Conservation (phyloP, 1,284 basidiomycete species). For the Sutorius eximius region DNA sequence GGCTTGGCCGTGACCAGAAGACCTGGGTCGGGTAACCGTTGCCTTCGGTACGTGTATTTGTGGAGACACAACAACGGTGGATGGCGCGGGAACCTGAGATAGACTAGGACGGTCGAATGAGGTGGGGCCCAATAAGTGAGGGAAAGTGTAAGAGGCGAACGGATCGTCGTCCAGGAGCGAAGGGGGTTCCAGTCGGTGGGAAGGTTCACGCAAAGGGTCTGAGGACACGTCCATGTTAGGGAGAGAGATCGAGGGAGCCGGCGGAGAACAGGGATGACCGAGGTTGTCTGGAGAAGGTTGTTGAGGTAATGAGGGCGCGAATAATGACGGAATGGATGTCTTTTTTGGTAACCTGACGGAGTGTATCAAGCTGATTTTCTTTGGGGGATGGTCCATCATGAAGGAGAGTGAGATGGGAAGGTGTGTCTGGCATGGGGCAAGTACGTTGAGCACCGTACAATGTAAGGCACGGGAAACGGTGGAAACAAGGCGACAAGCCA, state of each 20-base stretch:
- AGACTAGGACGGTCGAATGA: slow-evolving; percentile 22
- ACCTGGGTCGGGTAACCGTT: slow-evolving; percentile 32
- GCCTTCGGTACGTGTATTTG: slow-evolving; percentile 15
- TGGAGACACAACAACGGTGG: slow-evolving; percentile 19
- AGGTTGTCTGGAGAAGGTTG: neutral
- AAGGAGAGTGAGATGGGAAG: slow-evolving; percentile 3
- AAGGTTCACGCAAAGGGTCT: slow-evolving; percentile 12
- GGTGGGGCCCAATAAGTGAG: slow-evolving; percentile 7
- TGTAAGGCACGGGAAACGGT: neutral
- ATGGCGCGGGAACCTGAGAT: slow-evolving; percentile 20
- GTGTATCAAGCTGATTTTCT: slow-evolving; percentile 5
- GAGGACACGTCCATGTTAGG: slow-evolving; percentile 4
- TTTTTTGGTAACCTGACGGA: slow-evolving; percentile 41
- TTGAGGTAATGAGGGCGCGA: neutral
- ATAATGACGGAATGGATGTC: slow-evolving; percentile 38
- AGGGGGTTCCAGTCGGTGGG: neutral
- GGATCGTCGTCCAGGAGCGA: slow-evolving; percentile 65
- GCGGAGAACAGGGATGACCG: slow-evolving; percentile 2
- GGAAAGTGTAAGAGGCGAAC: slow-evolving; percentile 41
- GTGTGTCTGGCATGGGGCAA: neutral
- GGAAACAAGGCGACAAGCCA: neutral
- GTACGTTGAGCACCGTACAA: neutral
- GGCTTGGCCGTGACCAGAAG: slow-evolving; percentile 39
- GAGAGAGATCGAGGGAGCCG: slow-evolving; percentile 7
- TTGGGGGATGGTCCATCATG: slow-evolving; percentile 15